A percentile compares a stretch with the other conserved stretches of the same genome.
Conservation (phyloP, 2,329 filamentous ascomycete genomes). For the Pyrenochaeta sp. region DNA sequence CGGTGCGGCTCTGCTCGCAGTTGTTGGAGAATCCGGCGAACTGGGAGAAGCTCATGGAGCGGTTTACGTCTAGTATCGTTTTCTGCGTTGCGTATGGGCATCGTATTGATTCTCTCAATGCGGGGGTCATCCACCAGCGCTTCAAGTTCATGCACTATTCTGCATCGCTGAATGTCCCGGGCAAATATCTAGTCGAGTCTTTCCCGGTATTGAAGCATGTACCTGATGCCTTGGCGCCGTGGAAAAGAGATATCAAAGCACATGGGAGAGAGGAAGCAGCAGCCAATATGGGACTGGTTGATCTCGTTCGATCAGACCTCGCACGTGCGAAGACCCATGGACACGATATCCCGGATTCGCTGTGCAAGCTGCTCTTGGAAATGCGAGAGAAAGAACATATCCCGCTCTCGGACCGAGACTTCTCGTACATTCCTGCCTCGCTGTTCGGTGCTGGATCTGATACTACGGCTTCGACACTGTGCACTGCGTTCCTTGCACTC, state of each 20-base stretch:
- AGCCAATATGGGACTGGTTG: constrained; percentile 53
- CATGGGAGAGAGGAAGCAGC: constrained; percentile 48
- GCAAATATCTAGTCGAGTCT: constrained; percentile 56
- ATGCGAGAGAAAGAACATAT: constrained; percentile 49
- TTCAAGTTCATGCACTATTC: constrained; percentile 59
- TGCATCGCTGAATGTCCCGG: constrained; percentile 57
- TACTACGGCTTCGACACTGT: constrained; percentile 58
- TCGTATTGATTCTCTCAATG: constrained; percentile 57
- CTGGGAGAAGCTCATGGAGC: constrained; percentile 58
- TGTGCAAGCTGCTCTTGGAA: constrained; percentile 56
- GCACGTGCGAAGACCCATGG: constrained; percentile 43
- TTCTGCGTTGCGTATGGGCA: constrained; percentile 62
- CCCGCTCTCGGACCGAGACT: constrained; percentile 51
- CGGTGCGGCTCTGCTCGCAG: constrained; percentile 53
- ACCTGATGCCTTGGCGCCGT: constrained; percentile 55
- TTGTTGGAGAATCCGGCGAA: constrained; percentile 50
- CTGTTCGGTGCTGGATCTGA: constrained; percentile 60
- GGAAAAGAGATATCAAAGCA: constrained; percentile 56
- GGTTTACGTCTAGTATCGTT: constrained; percentile 59
- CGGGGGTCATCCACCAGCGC: constrained; percentile 56
- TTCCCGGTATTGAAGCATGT: constrained; percentile 55
- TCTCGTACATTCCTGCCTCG: constrained; percentile 54
- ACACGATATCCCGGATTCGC: constrained; percentile 49
- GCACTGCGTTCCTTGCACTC: constrained; percentile 59
- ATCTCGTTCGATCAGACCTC: constrained; percentile 52